phyloP scores from a whole-genome alignment of 192 early-diverging fungal species.

The Coemansia guatemalensis region DNA sequence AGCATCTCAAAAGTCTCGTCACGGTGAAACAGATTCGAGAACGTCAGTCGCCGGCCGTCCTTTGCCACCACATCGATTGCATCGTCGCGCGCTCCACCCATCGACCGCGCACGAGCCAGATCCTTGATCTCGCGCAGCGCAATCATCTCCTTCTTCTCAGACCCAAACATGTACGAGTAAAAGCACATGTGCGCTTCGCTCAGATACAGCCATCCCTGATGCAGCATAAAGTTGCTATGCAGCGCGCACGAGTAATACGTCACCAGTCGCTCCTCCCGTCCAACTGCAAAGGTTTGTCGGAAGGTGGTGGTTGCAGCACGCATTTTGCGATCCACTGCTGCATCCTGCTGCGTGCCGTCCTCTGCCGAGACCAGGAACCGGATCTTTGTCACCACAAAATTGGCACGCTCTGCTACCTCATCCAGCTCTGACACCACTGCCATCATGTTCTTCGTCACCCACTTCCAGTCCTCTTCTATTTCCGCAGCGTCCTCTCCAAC shows the following conservation, averaged over 20 bases:
- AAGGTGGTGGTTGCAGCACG: constrained; percentile 84
- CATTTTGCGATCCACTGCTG: constrained; percentile 82
- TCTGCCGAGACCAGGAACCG: constrained; percentile 78
- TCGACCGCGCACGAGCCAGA: constrained; percentile 83
- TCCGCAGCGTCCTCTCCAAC: constrained; percentile 79
- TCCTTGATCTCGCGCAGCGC: constrained; percentile 92
- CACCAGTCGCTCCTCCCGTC: constrained; percentile 81
- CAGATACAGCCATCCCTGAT: constrained; percentile 98
- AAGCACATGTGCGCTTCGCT: constrained; percentile 92
- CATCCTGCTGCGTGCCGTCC: constrained; percentile 59
- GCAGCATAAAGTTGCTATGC: constrained; percentile 70
- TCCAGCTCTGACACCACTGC: constrained; percentile 71
- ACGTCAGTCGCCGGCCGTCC: constrained; percentile 77
- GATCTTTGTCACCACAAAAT: constrained; percentile 90
- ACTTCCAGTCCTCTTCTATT: constrained; percentile 88
- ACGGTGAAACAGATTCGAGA: constrained; percentile 94
- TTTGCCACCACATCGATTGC: constrained; percentile 82
- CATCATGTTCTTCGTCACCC: constrained; percentile 80
- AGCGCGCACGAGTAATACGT: constrained; percentile 96
- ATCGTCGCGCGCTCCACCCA: constrained; percentile 87
- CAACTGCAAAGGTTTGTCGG: constrained; percentile 82
- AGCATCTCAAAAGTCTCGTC: constrained; percentile 96
- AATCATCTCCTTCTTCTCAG: constrained; percentile 89
- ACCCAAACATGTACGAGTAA: constrained; percentile 90
- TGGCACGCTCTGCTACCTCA: constrained; percentile 74